phyloP scores from a whole-genome alignment of 2,329 filamentous ascomycete species.

The Ceratocystis smalleyi region DNA sequence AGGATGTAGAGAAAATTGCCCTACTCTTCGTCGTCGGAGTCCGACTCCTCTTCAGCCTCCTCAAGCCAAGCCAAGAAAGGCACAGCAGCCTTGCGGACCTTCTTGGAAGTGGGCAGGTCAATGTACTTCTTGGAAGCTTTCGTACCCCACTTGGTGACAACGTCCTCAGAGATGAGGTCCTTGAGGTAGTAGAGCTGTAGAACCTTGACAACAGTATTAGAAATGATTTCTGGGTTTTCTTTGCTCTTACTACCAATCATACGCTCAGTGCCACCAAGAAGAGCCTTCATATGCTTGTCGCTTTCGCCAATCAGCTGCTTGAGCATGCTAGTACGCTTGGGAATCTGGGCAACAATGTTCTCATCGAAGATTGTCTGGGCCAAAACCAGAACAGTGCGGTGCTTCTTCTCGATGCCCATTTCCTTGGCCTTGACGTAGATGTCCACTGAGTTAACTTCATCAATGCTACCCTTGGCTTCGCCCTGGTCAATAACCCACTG shows the following conservation, averaged over 20 bases:
- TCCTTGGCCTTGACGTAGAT: conserved; percentile 97
- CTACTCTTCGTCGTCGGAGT: conserved; percentile 40
- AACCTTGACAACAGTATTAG: conserved; percentile 70
- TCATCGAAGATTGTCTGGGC: conserved; percentile 89
- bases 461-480: conserved; percentile 54
- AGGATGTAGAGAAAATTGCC: background rate
- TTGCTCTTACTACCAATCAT: conserved; percentile 59
- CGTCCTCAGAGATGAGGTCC: conserved; percentile 76
- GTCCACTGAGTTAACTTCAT: conserved; percentile 71
- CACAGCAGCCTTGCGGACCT: conserved; percentile 87
- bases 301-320: conserved; percentile 72
- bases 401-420: conserved; percentile 83
- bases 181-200: conserved; percentile 81
- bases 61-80: conserved; percentile 90
- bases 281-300: conserved; percentile 87
- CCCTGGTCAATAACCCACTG: conserved; percentile 75
- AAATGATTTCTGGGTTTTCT: conserved; percentile 62
- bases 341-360: conserved; percentile 75
- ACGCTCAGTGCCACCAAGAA: conserved; percentile 88
- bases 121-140: conserved; percentile 99
- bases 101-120: conserved; percentile 75
- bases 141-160: conserved; percentile 76
- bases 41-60: conserved; percentile 47
- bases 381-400: conserved; percentile 81
- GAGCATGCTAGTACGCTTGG: conserved; percentile 67